Conservation (phyloP, 2,329 filamentous ascomycete species). For the Exophiala dermatitidis region DNA sequence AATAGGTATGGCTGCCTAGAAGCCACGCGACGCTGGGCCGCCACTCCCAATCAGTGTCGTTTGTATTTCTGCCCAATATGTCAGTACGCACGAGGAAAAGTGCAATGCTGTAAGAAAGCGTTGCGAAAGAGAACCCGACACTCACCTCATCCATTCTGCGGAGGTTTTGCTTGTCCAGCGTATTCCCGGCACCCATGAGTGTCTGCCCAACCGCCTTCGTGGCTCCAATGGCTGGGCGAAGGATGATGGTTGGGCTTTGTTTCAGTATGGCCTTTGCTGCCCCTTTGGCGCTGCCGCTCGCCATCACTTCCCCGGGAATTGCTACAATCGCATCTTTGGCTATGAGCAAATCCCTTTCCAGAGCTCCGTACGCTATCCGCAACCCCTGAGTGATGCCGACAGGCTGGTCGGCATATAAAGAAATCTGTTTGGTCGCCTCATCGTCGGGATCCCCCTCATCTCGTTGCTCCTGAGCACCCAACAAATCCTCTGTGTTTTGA, state of each 20-base stretch:
- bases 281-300: constrained; percentile 71
- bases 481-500: constrained; percentile 76
- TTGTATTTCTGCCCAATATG: constrained; percentile 21
- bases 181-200: constrained; percentile 84
- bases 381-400: constrained; percentile 81
- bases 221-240: constrained; percentile 83
- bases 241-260: constrained; percentile 84
- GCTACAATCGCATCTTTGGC: constrained; percentile 90
- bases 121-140: constrained; percentile 27
- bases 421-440: constrained; percentile 71
- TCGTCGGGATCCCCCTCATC: constrained; percentile 57
- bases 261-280: constrained; percentile 70
- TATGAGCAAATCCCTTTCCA: constrained; percentile 79
- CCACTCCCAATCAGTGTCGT: constrained; percentile 10
- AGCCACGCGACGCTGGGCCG: too few species aligned
- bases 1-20: too few species aligned
- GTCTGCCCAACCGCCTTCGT: constrained; percentile 84
- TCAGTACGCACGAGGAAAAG: constrained; percentile 7
- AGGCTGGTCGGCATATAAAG: constrained; percentile 89
- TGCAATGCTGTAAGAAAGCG: background rate
- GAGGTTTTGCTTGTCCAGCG: constrained; percentile 74
- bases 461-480: constrained; percentile 44
- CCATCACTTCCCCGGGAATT: constrained; percentile 83
- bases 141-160: constrained; percentile 82
- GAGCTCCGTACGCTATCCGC: constrained; percentile 69